A percentile compares a stretch with the other conserved stretches of the same genome.
These are phyloP conservation scores for Ceratobasidium sp. DNA, from an alignment of 1,284 basidiomycete species.

Conservation along the genomic window DNA sequence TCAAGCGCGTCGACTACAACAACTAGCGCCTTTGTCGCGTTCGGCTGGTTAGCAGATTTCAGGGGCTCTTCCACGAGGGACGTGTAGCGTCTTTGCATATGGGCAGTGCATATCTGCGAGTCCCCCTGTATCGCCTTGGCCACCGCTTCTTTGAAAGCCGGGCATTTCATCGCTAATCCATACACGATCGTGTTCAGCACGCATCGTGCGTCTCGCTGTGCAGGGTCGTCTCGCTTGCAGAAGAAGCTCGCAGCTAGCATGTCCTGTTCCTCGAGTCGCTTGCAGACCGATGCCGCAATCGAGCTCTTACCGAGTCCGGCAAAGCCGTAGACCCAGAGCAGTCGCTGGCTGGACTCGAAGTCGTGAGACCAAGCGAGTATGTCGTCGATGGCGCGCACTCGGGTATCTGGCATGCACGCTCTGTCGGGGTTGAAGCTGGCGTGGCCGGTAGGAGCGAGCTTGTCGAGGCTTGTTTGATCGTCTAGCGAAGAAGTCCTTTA, in stretches of 20 bases:
- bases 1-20: slow-evolving; percentile 40
- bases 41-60: background rate
- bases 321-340: slow-evolving; percentile 52
- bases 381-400: background rate
- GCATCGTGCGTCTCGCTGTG: slow-evolving; percentile 12
- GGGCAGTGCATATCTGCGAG: background rate
- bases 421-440: background rate
- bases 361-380: background rate
- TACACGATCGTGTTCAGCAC: slow-evolving; percentile 35
- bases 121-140: background rate
- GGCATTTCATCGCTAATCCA: background rate
- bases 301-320: slow-evolving; percentile 53
- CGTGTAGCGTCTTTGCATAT: background rate
- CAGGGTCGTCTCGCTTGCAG: slow-evolving; percentile 53
- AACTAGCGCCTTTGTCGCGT: background rate
- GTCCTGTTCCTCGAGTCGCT: slow-evolving; percentile 23
- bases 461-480: background rate
- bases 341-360: background rate
- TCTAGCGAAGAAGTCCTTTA: background rate
- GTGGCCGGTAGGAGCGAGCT: background rate
- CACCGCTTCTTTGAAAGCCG: background rate
- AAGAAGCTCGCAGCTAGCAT: slow-evolving; percentile 56
- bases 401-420: slow-evolving; percentile 1
- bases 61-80: background rate
- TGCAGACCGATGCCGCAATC: slow-evolving; percentile 52